Base-by-base conservation (phyloP, 2,329 filamentous ascomycete species). In the Zelopaecilomyces penicillatus region DNA sequence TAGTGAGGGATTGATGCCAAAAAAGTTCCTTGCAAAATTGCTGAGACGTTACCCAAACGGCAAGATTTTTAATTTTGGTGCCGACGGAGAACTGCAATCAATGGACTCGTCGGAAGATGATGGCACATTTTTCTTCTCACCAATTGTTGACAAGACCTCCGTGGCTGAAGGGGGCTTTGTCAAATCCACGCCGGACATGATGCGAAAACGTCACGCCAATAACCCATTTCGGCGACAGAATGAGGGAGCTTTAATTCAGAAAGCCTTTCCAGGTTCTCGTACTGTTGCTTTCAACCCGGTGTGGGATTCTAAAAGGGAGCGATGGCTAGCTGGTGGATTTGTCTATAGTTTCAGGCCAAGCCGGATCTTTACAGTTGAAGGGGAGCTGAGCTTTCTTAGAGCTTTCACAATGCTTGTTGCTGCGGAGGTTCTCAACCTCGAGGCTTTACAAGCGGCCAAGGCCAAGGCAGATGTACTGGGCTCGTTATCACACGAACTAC, bases 401-500 rank as follows among this genome's bases (percentile, higher is more conserved):
- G 72, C 70, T 0, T 78, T 80, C 48, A 70, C 69, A 0, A 71
- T 73, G 43, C 70, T 72, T 1, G 73, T 77, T 11, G 78, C 79
- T 66, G 68, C 74, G 0, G 77, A 82, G 43, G 62, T 82, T 1
- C 68, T 71, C 0, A 65, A 73, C 2, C 48, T 76, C 4, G 58
- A 67, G 8, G 53, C 62, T 0, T 44, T 59, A 8, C 54, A 58
- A 7, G 63, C 65, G 0, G 66, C 71, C 31, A 69, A 64, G 42
- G 71, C 74, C 30, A 80, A 80, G 54, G 71, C 71, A 2, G 76
- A 80, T 45, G 73, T 80, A 32, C 68, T 83, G 6, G 73, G 75
- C 1, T 80, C 74, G 1, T 70, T 83, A 5, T 78, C 74, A 3
- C 79, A 83, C 52, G 79, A 83, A 54, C 60, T 83, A 10, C 67